Base-by-base conservation (phyloP, 192 early-diverging fungal species). In the Coemansia asiatica region DNA sequence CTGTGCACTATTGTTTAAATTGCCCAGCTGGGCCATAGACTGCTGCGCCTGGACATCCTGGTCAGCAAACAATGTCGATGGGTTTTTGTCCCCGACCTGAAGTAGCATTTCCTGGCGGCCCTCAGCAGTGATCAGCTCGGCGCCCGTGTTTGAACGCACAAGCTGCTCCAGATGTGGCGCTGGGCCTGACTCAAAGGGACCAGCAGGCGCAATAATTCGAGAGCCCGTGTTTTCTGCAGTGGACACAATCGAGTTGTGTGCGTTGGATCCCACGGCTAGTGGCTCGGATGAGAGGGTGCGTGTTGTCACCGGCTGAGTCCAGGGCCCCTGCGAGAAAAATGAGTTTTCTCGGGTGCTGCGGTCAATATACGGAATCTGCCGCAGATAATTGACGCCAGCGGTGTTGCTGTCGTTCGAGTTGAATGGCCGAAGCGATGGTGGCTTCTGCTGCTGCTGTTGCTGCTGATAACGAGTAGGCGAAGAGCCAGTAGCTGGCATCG, bases 291-390 rank as follows among this genome's bases (percentile, higher is more conserved):
- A 60, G 40, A 68, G 18, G 1, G 51, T 59, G n/a, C 48, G 61
- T 6, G 71, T 68, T 22, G 71, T 68, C 21, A 74, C 64, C 15
- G 70, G 76, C 33, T 72, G 68, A 2, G 67, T 56, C 79, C 79
- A 81, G 8, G 79, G 79, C 6, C 79, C 79, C 31, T 69, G 60
- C 53, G 73, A 62, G 56, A 81, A 81, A 50, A 64, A 72, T 56
- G 79, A 81, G 44, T 75, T 75, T 29, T 81, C 79, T 35, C 73
- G 69, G 1, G 50, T 46, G 21, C 68, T 63, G 49, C 79, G 69
- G 49, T 81, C 79, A 18, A 81, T 81, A 36, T 81, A 81, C 25
- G 79, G 79, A 10, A 75, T 81, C 10, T 58, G 61, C 26, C 69
- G 54, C 12, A 81, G 64, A 33, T 64, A 75, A 55, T 75, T 66